A percentile compares a stretch with the other conserved stretches of the same genome.
These are phyloP conservation scores for Picochlorum sp. DNA, from an alignment of 139 green algal genomes.

Conservation along the genomic window DNA sequence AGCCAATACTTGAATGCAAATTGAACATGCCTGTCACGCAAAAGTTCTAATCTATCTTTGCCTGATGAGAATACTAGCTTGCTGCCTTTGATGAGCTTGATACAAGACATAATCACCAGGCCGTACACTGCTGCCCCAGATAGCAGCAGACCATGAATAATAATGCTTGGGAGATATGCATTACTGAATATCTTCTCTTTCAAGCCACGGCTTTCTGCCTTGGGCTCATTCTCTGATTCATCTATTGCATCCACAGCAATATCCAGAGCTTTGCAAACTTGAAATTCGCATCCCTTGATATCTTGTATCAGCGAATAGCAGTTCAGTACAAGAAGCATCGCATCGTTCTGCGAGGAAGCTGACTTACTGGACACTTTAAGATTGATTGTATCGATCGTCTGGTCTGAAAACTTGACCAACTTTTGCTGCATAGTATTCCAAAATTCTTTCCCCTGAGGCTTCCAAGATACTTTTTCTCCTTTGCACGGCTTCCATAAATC, in stretches of 20 bases:
- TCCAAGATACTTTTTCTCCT: neutral
- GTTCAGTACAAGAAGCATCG: no score
- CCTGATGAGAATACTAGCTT: neutral
- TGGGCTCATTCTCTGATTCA: neutral
- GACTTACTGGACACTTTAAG: neutral
- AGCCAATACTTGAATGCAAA: slow-evolving; percentile 21
- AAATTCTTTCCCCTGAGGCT: neutral
- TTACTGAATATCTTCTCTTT: slow-evolving; percentile 3
- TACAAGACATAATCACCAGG: neutral
- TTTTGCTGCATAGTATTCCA: neutral
- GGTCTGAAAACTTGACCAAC: neutral
- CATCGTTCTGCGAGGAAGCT: no score
- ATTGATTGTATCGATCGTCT: neutral
- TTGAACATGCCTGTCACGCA: neutral
- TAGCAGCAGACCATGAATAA: neutral
- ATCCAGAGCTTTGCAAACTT: neutral
- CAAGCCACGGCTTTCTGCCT: neutral
- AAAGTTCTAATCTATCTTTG: neutral
- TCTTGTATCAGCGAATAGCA: no score
- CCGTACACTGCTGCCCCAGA: neutral
- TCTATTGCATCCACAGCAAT: neutral
- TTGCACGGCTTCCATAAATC: neutral
- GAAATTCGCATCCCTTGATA: neutral
- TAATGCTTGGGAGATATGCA: neutral
- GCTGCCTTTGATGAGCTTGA: neutral